Base-by-base conservation (phyloP, 495 filamentous ascomycete species). In the Geoglossum glabrum region DNA sequence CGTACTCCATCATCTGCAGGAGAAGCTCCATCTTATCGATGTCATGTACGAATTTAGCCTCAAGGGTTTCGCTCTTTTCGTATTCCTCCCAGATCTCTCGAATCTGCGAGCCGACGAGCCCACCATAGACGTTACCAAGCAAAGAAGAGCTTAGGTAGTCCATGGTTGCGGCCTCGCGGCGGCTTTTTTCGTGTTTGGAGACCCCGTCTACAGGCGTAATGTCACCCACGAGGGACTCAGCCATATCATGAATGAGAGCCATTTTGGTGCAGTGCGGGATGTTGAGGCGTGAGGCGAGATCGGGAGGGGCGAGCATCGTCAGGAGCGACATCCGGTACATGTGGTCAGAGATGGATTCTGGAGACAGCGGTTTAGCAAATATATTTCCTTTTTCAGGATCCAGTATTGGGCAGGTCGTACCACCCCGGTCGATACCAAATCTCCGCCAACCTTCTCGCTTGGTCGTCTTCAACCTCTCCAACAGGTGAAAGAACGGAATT, bases 281-380 rank as follows among this genome's bases (percentile, higher is more conserved):
- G 67, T 97, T 80, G 63, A 98, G 68, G 30, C 71, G 73, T 11
- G 76, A 65, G 10, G 81, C 72, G 11, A 94, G 78, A 15, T 86
- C 73, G 0, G 83, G 72, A 19, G 92, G 93, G n/a, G 87, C 89
- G 55, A 97, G 77, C 81, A 98, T 85, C 34, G 86, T 86, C 71
- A 97, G 86, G 65, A 98, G 80, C 52, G 90, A 87, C 92, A 98
- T 98, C 66, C 92, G 87, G 71, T 98, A 97, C 92, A 98, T 98
- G 74, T 98, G 92, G 71, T 98, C 92, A 27, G 87, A 78, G 68
- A 98, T 95, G 0, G 86, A 92, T 70, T 98, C 92, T 52, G 4
- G 43, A 45, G 3, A 2, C 40, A 45, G 17, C 17, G 40, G 7
- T 45, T 45, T 31, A 1, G 28, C 23, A 31, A 33, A 21, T 45